These are phyloP conservation scores for Stachybotrys chlorohalonatus DNA, from an alignment of 2,329 filamentous ascomycete genomes.

Conservation along the genomic window DNA sequence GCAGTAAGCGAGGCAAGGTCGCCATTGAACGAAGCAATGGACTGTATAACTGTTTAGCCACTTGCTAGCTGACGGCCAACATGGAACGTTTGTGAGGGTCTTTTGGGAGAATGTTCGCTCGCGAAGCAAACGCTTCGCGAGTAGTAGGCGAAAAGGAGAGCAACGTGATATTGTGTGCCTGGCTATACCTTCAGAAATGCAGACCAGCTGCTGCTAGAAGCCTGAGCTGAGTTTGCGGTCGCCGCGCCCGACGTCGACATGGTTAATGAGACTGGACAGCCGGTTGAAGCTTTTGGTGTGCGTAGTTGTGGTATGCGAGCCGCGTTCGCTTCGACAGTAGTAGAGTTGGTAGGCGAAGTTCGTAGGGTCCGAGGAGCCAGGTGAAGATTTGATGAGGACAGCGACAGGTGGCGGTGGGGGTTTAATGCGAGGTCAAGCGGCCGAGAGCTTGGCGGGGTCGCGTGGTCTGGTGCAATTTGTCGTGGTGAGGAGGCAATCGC, in stretches of 20 bases:
- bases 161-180: background rate
- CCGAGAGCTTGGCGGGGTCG: background rate
- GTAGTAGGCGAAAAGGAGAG: constrained; percentile 6
- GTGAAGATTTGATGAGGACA: background rate
- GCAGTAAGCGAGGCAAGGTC: constrained; percentile 74
- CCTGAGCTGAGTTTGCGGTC: constrained; percentile 21
- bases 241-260: constrained; percentile 18
- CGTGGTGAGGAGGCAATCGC: background rate
- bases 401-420: background rate
- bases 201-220: constrained; percentile 38
- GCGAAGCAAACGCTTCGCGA: no score
- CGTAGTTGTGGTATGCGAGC: background rate
- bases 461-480: background rate
- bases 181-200: constrained; percentile 40
- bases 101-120: no score
- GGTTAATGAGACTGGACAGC: constrained; percentile 3
- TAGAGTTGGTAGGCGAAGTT: no score
- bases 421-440: background rate
- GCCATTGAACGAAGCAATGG: constrained; percentile 73
- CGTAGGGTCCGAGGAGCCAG: no score
- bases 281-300: background rate
- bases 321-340: no score
- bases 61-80: no score
- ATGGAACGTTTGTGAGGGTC: no score
- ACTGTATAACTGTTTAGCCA: constrained; percentile 27